Evolutionary conservation across 2,329 filamentous ascomycete genomes (phyloP), one percentile per base, ranked within the genome.

Genomic region (Phyllosticta citrichinensis): DNA sequence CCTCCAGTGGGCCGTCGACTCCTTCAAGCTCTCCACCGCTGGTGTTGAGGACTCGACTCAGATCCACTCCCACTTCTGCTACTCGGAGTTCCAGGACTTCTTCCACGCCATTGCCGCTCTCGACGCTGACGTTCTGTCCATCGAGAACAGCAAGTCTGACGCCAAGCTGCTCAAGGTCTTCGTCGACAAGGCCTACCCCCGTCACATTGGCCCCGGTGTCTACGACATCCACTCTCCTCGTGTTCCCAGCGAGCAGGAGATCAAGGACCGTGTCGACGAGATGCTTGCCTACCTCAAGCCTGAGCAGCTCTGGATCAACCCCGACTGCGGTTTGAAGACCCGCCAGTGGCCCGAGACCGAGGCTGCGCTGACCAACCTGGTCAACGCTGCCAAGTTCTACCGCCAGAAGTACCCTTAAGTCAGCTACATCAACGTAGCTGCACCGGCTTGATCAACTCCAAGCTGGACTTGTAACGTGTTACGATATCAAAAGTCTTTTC

Each of bases 81-180:
- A 99, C 87, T 97, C 94, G 58, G 94, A 99, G 85, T 99, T 99
- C 90, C 94, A 99, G 82, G 94, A 99, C 84, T 99, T 99, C 86
- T 99, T 99, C 91, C 91, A 97, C 81, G 94, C 94, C 80, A 99
- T 99, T 71, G 91, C 94, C 67, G 93, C 94, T 64, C 88, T 99
- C 66, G 94, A 99, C 76, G 93, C 94, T 65, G 94, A 99, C 79
- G 94, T 99, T 66, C 87, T 99, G 72, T 96, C 90, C 74, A 99
- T 99, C 71, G 94, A 99, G 88, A 99, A 99, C 90, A 95, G 89
- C 88, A 99, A 99, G 88, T 96, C 90, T 71, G 94, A 99, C 73
- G 94, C 94, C 75, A 99, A 99, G 88, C 87, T 99, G 69, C 88
- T 99, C 75, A 89, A 93, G 81, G 94, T 99, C 78, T 99, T 99